Conservation (phyloP, 2,329 filamentous ascomycete genomes). For the Botrytis fabae region DNA sequence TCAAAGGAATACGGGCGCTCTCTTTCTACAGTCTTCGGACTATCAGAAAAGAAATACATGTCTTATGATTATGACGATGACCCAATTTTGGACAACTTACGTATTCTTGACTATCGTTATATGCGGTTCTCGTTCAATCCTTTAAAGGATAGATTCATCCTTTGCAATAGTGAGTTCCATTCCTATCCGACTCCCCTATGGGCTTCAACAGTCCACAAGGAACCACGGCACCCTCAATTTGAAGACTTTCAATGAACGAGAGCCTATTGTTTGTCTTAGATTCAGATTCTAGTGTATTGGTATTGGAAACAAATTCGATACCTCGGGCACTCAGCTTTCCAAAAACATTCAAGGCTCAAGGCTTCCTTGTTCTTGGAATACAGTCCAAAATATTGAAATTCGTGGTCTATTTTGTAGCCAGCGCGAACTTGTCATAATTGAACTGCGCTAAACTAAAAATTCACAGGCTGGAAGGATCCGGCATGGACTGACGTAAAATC, state of each 20-base stretch:
- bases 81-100: constrained; percentile 72
- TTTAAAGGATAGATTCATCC: constrained; percentile 80
- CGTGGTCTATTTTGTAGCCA: neutral
- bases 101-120: constrained; percentile 87
- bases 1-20: constrained; percentile 54
- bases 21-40: constrained; percentile 66
- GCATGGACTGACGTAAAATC: constrained; percentile 76
- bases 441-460: constrained; percentile 5
- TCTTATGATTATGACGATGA: constrained; percentile 73
- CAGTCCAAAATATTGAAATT: neutral
- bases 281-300: neutral
- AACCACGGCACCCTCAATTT: neutral
- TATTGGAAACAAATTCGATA: too few species aligned
- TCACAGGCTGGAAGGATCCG: constrained; percentile 77
- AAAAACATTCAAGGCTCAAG: neutral
- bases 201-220: neutral
- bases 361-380: too few species aligned
- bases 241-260: neutral
- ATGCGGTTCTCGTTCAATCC: constrained; percentile 92
- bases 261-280: neutral
- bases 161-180: constrained; percentile 63
- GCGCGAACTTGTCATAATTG: neutral
- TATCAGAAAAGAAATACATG: constrained; percentile 58
- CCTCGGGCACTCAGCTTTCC: neutral
- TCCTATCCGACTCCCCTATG: neutral